Percentiles rank a stretch among this genome's conserved stretches.
Conservation (phyloP, 306 rosid species). For the Parietaria judaica region DNA sequence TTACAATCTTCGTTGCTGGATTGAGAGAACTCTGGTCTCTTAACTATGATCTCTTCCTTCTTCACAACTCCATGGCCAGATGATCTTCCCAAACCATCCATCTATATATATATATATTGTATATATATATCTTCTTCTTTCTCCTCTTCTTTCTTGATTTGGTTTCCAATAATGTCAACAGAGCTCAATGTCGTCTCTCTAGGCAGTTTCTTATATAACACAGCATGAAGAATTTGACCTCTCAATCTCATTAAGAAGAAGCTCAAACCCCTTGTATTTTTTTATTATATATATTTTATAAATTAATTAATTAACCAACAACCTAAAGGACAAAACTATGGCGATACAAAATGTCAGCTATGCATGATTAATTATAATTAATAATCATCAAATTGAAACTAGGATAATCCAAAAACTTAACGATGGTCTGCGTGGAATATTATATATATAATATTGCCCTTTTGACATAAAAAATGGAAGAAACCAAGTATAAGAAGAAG, state of each 20-base stretch:
- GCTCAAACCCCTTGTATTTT: conserved; percentile 9
- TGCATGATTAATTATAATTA: conserved; percentile 2
- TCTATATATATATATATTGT: conserved; percentile 28
- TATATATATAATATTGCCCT: background rate
- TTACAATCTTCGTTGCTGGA: conserved; percentile 6
- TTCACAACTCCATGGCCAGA: conserved; percentile 28
- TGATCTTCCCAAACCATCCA: conserved; percentile 25
- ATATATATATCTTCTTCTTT: background rate
- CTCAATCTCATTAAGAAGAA: conserved; percentile 12
- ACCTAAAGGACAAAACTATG: conserved; percentile 11
- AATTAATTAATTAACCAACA: conserved; percentile 17
- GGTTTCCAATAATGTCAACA: background rate
- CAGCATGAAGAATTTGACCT: conserved; percentile 57
- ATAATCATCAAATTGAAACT: conserved; percentile 23
- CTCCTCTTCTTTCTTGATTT: background rate
- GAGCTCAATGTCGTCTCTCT: background rate
- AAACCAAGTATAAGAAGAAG: conserved; percentile 8
- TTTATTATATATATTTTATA: background rate
- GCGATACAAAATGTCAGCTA: conserved; percentile 19
- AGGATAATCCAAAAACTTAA: background rate
- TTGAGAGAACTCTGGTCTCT: background rate
- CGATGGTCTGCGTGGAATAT: background rate
- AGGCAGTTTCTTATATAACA: conserved; percentile 18
- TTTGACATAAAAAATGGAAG: background rate
- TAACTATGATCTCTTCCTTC: conserved; percentile 21